These are phyloP conservation scores for Picochlorum sp. DNA, from an alignment of 139 green algal species.

Conservation along the genomic window DNA sequence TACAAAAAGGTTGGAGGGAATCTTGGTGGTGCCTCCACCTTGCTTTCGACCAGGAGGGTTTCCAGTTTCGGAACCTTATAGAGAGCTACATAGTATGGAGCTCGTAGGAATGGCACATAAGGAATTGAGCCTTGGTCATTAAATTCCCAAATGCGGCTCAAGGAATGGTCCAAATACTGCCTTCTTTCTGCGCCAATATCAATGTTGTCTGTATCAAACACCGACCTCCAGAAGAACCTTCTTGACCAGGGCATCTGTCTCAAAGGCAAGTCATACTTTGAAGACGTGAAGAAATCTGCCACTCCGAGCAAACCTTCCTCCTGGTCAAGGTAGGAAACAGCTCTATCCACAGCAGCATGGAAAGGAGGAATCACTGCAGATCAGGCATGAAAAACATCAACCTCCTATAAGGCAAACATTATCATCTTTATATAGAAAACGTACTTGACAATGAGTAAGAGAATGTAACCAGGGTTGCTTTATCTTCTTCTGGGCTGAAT, in stretches of 20 bases:
- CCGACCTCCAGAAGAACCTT: slow-evolving; percentile 89
- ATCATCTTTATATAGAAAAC: too few relatives aligned
- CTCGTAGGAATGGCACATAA: slow-evolving; percentile 79
- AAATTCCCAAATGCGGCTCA: slow-evolving; percentile 77
- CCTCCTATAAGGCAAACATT: background rate
- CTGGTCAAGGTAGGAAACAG: slow-evolving; percentile 63
- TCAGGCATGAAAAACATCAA: background rate
- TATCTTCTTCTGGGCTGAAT: slow-evolving; percentile 56
- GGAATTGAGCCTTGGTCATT: slow-evolving; percentile 85
- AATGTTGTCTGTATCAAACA: slow-evolving; percentile 92
- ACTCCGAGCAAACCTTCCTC: slow-evolving; percentile 78
- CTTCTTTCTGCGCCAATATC: slow-evolving; percentile 90
- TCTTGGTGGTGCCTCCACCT: slow-evolving; percentile 63
- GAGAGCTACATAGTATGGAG: slow-evolving; percentile 91
- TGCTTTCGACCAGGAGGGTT: slow-evolving; percentile 34
- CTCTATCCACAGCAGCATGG: slow-evolving; percentile 80
- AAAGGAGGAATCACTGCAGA: slow-evolving; percentile 95
- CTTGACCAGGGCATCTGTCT: slow-evolving; percentile 76
- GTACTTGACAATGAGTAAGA: slow-evolving; percentile 96
- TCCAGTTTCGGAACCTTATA: slow-evolving; percentile 43
- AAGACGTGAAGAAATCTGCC: slow-evolving; percentile 84
- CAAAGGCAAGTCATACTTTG: slow-evolving; percentile 86
- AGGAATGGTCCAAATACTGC: slow-evolving; percentile 82
- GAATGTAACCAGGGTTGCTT: slow-evolving; percentile 88
- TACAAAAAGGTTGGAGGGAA: slow-evolving; percentile 99